Percentiles rank a stretch among this genome's conserved stretches.
Evolutionary conservation across 345 rosid genomes (phyloP).

Genomic region (Eucalyptus brandiana): DNA sequence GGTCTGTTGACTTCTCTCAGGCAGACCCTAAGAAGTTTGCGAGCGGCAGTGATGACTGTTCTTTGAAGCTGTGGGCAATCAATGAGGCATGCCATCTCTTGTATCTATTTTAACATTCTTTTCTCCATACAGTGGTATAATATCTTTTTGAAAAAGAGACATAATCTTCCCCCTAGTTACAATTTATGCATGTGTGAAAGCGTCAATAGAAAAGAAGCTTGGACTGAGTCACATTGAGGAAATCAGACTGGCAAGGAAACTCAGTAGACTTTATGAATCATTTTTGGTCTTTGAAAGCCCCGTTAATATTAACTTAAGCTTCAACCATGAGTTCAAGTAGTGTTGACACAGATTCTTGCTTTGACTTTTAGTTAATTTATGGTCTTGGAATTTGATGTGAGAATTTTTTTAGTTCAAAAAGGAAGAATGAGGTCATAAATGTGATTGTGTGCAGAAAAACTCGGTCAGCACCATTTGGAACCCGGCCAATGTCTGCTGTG

Average conservation of each 20-base stretch:
- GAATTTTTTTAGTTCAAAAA: background rate
- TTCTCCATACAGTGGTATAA: background rate
- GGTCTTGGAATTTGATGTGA: background rate
- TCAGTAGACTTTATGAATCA: background rate
- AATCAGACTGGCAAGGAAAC: background rate
- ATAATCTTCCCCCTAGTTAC: background rate
- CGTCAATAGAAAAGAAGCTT: background rate
- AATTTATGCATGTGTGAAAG: background rate
- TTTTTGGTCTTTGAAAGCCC: background rate
- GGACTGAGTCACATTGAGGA: background rate
- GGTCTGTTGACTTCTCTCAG: conserved; percentile 93
- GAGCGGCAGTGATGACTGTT: conserved; percentile 88
- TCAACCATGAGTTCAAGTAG: background rate
- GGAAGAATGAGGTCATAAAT: background rate
- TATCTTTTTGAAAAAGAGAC: background rate
- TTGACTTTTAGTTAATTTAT: background rate
- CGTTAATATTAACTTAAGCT: background rate
- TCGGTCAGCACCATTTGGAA: conserved; percentile 56
- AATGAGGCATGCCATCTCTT: conserved; percentile 37
- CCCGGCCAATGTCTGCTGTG: conserved; percentile 79
- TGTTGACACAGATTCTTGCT: background rate
- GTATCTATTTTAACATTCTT: background rate
- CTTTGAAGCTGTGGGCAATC: conserved; percentile 82
- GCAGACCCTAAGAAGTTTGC: conserved; percentile 73
- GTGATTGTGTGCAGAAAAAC: conserved; percentile 40